phyloP scores from a whole-genome alignment of 306 rosid genomes.

The Macrotyloma uniflorum region DNA sequence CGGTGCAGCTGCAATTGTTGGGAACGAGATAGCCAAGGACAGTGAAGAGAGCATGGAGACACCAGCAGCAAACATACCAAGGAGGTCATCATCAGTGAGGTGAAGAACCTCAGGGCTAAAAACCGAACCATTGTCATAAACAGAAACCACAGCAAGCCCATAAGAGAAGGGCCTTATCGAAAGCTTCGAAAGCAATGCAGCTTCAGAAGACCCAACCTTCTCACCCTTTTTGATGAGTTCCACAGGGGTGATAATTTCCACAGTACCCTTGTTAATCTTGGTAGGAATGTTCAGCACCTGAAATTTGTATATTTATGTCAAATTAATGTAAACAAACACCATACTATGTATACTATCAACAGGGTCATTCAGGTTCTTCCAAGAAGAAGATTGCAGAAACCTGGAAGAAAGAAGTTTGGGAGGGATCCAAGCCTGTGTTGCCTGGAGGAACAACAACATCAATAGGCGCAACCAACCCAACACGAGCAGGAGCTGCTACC shows the following conservation, averaged over 20 bases:
- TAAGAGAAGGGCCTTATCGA: constrained; percentile 93
- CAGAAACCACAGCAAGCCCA: constrained; percentile 73
- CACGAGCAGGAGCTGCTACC: constrained; percentile 99
- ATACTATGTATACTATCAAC: not conserved
- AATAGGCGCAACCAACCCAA: constrained; percentile 93
- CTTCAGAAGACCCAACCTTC: constrained; percentile 92
- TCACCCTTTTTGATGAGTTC: constrained; percentile 95
- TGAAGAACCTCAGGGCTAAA: constrained; percentile 89
- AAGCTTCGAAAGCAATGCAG: constrained; percentile 92
- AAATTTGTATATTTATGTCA: not conserved
- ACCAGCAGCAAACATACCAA: constrained; percentile 75
- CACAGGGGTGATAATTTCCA: constrained; percentile 89
- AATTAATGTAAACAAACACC: not conserved
- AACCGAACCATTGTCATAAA: constrained; percentile 81
- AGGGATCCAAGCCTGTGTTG: constrained; percentile 95
- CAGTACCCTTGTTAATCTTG: constrained; percentile 96
- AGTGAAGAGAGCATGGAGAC: constrained; percentile 74
- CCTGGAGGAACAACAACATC: constrained; percentile 95
- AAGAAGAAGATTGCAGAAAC: constrained; percentile 36
- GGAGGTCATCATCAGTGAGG: constrained; percentile 81
- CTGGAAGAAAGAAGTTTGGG: constrained; percentile 97
- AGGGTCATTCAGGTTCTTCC: not conserved
- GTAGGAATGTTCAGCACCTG: constrained; percentile 93
- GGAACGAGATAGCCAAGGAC: constrained; percentile 75
- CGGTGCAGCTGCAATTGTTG: constrained; percentile 91